A percentile compares a stretch with the other conserved stretches of the same genome.
These are phyloP conservation scores for Pleurotus djamor DNA, from an alignment of 768 basidiomycete species.

Conservation along the genomic window DNA sequence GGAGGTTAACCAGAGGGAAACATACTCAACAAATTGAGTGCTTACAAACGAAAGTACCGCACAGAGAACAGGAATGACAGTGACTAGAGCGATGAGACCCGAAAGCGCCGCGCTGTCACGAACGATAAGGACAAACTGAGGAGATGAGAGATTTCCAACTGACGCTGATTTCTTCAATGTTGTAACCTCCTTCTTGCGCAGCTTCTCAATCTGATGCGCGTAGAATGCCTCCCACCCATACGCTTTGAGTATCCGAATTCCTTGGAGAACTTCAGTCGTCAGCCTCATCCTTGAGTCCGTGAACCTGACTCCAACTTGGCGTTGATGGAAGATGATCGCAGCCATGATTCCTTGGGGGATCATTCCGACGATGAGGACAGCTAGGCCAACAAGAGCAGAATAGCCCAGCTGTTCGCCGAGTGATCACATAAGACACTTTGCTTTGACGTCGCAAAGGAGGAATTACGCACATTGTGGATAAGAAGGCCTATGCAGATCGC, in stretches of 20 bases:
- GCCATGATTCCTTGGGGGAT: slow-evolving; percentile 58
- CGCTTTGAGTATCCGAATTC: slow-evolving; percentile 63
- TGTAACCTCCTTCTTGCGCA: slow-evolving; percentile 36
- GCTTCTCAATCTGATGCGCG: slow-evolving; percentile 29
- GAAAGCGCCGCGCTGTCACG: slow-evolving; percentile 29
- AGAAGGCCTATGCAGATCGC: slow-evolving; percentile 60
- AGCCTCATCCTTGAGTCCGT: slow-evolving; percentile 68
- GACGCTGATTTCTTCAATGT: slow-evolving; percentile 37
- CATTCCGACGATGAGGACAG: slow-evolving; percentile 54
- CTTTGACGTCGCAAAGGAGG: too few species aligned
- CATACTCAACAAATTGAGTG: not conserved
- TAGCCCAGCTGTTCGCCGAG: slow-evolving; percentile 47
- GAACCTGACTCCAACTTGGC: slow-evolving; percentile 55
- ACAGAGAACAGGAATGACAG: slow-evolving; percentile 50
- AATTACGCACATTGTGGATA: slow-evolving; percentile 47
- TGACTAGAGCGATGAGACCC: slow-evolving; percentile 38
- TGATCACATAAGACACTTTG: not conserved
- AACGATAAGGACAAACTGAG: not conserved
- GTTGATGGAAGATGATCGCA: slow-evolving; percentile 47
- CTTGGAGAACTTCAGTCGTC: slow-evolving; percentile 65
- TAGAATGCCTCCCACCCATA: slow-evolving; percentile 62
- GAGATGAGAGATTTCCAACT: slow-evolving; percentile 10
- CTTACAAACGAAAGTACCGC: slow-evolving; percentile 51
- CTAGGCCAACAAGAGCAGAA: slow-evolving; percentile 67
- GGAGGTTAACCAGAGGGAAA: not conserved